Percentiles rank a stretch among this genome's conserved stretches.
Conservation (phyloP, 805 yeast species). For the Blastobotrys attinorum region DNA sequence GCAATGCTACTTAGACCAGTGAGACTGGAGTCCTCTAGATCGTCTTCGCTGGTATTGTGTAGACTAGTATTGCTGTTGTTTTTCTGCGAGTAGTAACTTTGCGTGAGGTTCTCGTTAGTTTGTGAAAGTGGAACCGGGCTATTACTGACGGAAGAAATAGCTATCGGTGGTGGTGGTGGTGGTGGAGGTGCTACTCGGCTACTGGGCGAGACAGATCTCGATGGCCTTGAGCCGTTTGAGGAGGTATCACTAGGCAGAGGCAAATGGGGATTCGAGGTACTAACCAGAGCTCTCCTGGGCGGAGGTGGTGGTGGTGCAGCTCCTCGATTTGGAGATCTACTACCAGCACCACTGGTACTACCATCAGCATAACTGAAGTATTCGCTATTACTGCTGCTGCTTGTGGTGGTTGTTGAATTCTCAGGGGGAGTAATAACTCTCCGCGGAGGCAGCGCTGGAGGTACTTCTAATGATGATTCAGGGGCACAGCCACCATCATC, state of each 20-base stretch:
- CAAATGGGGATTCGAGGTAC: constrained; percentile 2
- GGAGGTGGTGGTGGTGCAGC: constrained; percentile 4
- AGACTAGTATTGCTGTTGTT: neutral
- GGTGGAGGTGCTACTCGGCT: neutral
- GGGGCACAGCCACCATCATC: no score
- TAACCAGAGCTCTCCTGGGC: neutral
- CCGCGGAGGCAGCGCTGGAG: neutral
- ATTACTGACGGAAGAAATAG: no score
- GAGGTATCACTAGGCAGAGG: constrained; percentile 3
- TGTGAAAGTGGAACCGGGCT: no score
- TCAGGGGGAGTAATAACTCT: neutral
- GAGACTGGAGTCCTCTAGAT: neutral
- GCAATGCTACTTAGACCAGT: no score
- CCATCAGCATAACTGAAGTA: no score
- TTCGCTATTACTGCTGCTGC: no score
- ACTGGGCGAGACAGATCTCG: neutral
- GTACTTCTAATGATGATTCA: no score
- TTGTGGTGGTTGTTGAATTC: no score
- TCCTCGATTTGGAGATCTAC: neutral
- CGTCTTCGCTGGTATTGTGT: neutral
- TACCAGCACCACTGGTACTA: no score
- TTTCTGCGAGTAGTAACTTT: neutral
- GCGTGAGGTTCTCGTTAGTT: no score
- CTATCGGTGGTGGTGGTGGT: no score
- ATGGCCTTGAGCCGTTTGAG: neutral